These are phyloP conservation scores for Saturnispora quitensis DNA, from an alignment of 805 yeast species.

Conservation along the genomic window DNA sequence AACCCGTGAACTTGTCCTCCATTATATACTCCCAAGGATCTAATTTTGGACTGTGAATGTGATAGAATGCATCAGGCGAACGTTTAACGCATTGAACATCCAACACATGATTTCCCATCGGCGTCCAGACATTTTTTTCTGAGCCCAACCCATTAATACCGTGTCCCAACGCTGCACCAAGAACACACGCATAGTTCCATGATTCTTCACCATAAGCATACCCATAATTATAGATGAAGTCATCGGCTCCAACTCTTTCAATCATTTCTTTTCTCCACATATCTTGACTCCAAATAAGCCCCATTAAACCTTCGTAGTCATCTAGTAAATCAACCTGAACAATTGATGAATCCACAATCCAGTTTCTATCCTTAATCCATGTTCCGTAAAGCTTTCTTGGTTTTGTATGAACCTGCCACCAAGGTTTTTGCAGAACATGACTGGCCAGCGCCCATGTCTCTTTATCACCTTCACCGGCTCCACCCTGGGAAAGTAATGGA, in stretches of 20 bases:
- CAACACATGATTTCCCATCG: neutral
- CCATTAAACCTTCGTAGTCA: conserved; percentile 17
- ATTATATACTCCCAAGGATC: conserved; percentile 34
- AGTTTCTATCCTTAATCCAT: conserved; percentile 10
- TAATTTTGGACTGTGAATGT: conserved; percentile 42
- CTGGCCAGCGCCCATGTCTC: conserved; percentile 67
- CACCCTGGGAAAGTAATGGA: conserved; percentile 50
- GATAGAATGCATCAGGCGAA: conserved; percentile 28
- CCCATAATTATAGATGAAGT: conserved; percentile 16
- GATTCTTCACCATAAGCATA: conserved; percentile 15
- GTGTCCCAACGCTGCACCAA: conserved; percentile 9
- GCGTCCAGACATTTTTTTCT: conserved; percentile 6
- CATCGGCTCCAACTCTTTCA: conserved; percentile 7
- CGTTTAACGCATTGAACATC: conserved; percentile 8
- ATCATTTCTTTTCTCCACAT: conserved; percentile 10
- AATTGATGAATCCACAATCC: conserved; percentile 18
- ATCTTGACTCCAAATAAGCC: conserved; percentile 10
- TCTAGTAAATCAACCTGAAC: conserved; percentile 24
- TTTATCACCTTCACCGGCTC: conserved; percentile 68
- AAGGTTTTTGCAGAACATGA: conserved; percentile 34
- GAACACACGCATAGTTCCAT: conserved; percentile 7
- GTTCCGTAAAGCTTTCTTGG: conserved; percentile 19
- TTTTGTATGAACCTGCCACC: conserved; percentile 38
- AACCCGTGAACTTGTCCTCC: conserved; percentile 15
- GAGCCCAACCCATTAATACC: conserved; percentile 6